Evolutionary conservation across 2,329 filamentous ascomycete species (phyloP).

Genomic region (Fusarium annulatum): DNA sequence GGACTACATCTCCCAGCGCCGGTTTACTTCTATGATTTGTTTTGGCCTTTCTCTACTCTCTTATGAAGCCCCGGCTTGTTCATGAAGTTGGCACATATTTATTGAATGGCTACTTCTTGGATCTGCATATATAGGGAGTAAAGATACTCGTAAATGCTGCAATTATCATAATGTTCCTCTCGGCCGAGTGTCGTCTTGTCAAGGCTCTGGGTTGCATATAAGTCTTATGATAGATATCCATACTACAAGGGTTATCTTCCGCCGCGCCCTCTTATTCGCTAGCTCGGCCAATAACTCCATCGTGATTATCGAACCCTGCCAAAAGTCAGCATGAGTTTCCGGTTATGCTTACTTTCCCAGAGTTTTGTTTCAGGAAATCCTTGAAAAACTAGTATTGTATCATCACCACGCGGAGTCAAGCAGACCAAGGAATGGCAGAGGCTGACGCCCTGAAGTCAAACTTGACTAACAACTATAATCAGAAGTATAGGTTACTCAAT

Average conservation of each 20-base stretch:
- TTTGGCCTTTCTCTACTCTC: background rate
- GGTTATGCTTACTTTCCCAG: background rate
- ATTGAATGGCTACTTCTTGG: background rate
- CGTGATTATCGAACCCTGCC: background rate
- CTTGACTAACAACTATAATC: background rate
- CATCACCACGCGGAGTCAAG: background rate
- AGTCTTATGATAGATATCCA: background rate
- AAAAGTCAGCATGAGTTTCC: background rate
- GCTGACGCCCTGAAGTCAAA: background rate
- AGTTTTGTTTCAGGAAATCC: background rate
- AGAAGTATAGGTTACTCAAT: rapidly evolving
- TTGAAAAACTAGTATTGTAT: background rate
- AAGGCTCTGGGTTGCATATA: background rate
- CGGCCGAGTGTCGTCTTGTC: background rate
- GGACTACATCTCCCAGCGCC: background rate
- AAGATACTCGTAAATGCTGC: rapidly evolving
- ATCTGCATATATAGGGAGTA: background rate
- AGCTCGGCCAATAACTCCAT: background rate
- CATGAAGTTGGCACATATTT: background rate
- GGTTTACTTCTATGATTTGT: background rate
- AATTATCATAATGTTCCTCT: background rate
- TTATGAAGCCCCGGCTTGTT: background rate
- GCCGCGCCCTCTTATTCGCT: background rate
- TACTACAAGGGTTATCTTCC: background rate
- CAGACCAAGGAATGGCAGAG: background rate